Percentiles rank a stretch among this genome's conserved stretches.
Evolutionary conservation across 2,329 filamentous ascomycete species (phyloP).

Genomic region (Metarhizium sp.): DNA sequence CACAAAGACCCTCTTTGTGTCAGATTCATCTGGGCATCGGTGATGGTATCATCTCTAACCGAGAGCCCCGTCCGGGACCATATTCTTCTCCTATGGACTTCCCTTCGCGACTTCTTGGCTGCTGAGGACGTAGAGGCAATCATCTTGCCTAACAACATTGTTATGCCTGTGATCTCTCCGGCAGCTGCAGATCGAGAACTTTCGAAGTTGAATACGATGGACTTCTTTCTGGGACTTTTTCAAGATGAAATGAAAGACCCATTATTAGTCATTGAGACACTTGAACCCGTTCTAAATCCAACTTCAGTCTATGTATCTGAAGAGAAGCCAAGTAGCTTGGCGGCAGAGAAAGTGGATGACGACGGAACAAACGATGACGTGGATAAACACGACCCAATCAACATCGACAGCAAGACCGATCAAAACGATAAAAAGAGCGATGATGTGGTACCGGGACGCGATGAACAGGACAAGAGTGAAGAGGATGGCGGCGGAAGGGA

Average conservation of each 20-base stretch:
- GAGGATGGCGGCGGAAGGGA: conserved; percentile 3
- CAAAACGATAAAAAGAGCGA: not conserved
- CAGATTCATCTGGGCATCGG: conserved; percentile 50
- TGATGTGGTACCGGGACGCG: not conserved
- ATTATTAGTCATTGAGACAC: conserved; percentile 74
- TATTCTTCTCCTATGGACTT: conserved; percentile 49
- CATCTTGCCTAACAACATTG: conserved; percentile 69
- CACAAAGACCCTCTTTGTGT: conserved; percentile 31
- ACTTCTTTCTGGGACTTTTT: conserved; percentile 89
- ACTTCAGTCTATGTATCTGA: conserved; percentile 38
- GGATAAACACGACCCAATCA: not conserved
- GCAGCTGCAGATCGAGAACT: conserved; percentile 84
- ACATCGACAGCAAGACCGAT: not conserved
- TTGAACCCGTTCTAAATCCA: conserved; percentile 86
- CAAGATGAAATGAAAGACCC: conserved; percentile 74
- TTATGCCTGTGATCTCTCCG: conserved; percentile 80
- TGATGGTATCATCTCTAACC: conserved; percentile 41
- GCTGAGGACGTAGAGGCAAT: conserved; percentile 35
- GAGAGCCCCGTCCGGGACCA: conserved; percentile 47
- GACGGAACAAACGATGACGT: not conserved
- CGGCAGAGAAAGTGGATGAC: not conserved
- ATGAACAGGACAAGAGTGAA: not conserved
- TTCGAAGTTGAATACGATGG: conserved; percentile 86
- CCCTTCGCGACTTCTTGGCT: conserved; percentile 41
- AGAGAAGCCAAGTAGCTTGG: conserved; percentile 6